Conservation (phyloP, 768 basidiomycete species). For the Mycena leptocephala region DNA sequence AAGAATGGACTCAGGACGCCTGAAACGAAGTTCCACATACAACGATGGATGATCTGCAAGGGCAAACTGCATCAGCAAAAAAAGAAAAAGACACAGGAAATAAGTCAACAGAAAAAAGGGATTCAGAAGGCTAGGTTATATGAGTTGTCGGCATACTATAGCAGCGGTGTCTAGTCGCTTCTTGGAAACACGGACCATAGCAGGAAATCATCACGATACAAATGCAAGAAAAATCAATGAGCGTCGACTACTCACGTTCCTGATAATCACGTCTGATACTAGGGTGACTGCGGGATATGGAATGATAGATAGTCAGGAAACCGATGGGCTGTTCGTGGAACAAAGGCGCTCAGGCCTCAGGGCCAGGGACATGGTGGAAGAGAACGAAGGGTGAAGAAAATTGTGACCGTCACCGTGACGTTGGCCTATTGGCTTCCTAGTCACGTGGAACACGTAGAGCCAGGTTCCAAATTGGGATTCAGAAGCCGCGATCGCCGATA, state of each 20-base stretch:
- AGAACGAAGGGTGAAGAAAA: background rate
- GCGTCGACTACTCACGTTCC: slow-evolving; percentile 18
- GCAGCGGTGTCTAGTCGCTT: slow-evolving; percentile 94
- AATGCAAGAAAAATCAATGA: background rate
- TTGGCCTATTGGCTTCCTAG: too few species aligned
- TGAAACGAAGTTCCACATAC: too few species aligned
- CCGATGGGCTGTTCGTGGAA: too few species aligned
- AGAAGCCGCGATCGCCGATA: too few species aligned
- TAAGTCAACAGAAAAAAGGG: slow-evolving; percentile 18
- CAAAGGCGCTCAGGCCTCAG: background rate
- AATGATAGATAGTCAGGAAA: background rate
- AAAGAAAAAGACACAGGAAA: background rate
- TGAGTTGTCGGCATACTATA: slow-evolving; percentile 79
- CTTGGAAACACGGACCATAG: slow-evolving; percentile 99
- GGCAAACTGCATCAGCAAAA: background rate
- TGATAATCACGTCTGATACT: background rate
- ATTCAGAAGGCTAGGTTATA: slow-evolving; percentile 84
- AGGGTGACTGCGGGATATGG: background rate
- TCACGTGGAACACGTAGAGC: too few species aligned
- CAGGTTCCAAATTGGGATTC: background rate
- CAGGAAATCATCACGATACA: slow-evolving; percentile 73
- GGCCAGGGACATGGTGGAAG: slow-evolving; percentile 5
- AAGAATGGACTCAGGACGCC: too few species aligned
- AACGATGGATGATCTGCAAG: background rate
- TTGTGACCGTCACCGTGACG: background rate